Percentiles rank a stretch among this genome's conserved stretches.
Evolutionary conservation across 805 yeast species (phyloP).

Genomic region (Metschnikowia amazonensis): DNA sequence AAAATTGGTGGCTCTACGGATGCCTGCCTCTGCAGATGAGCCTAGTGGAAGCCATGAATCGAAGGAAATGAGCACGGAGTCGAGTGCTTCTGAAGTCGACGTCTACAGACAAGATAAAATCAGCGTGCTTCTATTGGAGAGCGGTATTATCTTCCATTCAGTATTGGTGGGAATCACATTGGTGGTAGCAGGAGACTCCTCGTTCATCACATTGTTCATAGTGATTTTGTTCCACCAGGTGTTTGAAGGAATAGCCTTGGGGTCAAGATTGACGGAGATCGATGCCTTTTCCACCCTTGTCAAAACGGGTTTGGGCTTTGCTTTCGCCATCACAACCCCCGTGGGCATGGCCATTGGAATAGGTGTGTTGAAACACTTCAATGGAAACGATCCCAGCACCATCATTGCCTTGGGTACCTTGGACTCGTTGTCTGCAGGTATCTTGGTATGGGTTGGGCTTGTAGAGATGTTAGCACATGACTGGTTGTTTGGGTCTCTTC

Average conservation of each 20-base stretch:
- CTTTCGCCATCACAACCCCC: conserved; percentile 52
- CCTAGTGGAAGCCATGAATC: neutral
- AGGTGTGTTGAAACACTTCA: conserved; percentile 44
- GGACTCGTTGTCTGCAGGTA: conserved; percentile 34
- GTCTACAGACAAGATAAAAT: neutral
- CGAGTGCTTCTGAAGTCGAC: neutral
- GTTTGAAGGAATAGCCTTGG: conserved; percentile 29
- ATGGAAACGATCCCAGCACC: conserved; percentile 28
- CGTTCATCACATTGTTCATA: conserved; percentile 25
- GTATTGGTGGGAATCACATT: conserved; percentile 27
- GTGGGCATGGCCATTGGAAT: conserved; percentile 73
- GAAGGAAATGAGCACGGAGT: neutral
- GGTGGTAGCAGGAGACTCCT: conserved; percentile 24
- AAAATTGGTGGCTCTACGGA: neutral
- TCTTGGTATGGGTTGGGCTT: conserved; percentile 30
- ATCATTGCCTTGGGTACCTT: conserved; percentile 31
- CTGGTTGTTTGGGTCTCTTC: conserved; percentile 25
- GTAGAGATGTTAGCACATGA: conserved; percentile 30
- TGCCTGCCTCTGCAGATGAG: neutral
- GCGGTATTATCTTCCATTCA: conserved; percentile 29
- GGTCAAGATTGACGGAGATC: conserved; percentile 24
- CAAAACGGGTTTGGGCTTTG: conserved; percentile 4
- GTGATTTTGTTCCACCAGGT: conserved; percentile 28
- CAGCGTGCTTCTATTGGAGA: conserved; percentile 19
- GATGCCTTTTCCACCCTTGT: conserved; percentile 11